These are phyloP conservation scores for Globisporangium abappressorium DNA, from an alignment of 352 stramenopile genomes.

Conservation along the genomic window DNA sequence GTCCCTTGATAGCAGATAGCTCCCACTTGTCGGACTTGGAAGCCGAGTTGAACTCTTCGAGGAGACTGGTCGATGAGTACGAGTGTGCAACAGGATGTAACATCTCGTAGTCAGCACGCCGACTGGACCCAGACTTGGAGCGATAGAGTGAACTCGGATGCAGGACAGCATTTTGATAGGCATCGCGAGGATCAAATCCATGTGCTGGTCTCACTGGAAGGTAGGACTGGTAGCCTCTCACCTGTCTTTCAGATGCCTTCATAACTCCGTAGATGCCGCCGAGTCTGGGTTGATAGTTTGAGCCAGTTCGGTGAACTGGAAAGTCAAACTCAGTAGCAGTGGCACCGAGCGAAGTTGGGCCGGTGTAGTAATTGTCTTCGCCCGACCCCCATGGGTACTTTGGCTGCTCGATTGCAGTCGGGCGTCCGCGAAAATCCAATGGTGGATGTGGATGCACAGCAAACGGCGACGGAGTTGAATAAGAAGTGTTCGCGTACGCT, in stretches of 20 bases:
- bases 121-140: conserved; percentile 26
- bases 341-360: neutral
- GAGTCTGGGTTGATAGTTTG: conserved; percentile 4
- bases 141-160: conserved; percentile 30
- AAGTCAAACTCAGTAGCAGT: neutral
- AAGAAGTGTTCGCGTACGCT: neutral
- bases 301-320: conserved; percentile 1
- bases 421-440: neutral
- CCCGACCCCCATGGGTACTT: conserved; percentile 12
- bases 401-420: neutral
- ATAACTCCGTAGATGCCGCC: conserved; percentile 10
- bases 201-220: neutral
- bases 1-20: conserved; percentile 72
- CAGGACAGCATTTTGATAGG: conserved; percentile 23
- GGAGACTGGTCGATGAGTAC: conserved; percentile 65
- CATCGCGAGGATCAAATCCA: conserved; percentile 22
- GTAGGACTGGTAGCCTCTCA: conserved; percentile 11
- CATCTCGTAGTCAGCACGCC: conserved; percentile 32
- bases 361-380: conserved; percentile 8
- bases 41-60: conserved; percentile 78
- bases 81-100: conserved; percentile 59
- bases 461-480: conserved; percentile 6
- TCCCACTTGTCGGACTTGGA: conserved; percentile 82
- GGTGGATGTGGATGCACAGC: conserved; percentile 2
- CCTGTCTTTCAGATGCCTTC: conserved; percentile 12